These are phyloP conservation scores for Annulohypoxylon stygium DNA, from an alignment of 495 filamentous ascomycete genomes.

Conservation along the genomic window DNA sequence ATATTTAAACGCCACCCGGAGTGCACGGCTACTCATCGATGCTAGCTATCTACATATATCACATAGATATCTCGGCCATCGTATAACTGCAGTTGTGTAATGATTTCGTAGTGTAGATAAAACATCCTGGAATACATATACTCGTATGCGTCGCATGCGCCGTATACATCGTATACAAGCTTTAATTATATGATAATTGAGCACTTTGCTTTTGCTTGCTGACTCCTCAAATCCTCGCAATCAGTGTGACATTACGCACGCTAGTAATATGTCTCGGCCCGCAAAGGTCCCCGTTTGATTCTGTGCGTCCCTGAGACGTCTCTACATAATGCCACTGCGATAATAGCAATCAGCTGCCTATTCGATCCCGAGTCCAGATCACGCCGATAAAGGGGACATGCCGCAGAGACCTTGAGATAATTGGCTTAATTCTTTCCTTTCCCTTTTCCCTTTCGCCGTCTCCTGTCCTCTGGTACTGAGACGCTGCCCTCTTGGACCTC, in stretches of 20 bases:
- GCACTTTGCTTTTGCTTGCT: slow-evolving; percentile 4
- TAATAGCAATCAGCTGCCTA: not conserved
- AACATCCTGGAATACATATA: not conserved
- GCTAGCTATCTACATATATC: not conserved
- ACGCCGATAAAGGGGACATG: not conserved
- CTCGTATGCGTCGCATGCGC: too few relatives aligned
- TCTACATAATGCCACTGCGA: not conserved
- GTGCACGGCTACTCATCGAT: not conserved
- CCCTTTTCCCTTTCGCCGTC: slow-evolving; percentile 69
- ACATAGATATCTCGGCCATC: not conserved
- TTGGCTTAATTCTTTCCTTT: slow-evolving; percentile 51
- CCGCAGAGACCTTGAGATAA: not conserved
- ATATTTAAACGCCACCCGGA: slow-evolving; percentile 6
- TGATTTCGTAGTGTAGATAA: slow-evolving; percentile 1
- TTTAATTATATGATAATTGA: slow-evolving; percentile 1
- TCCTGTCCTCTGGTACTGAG: slow-evolving; percentile 65
- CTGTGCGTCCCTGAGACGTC: not conserved
- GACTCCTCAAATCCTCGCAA: not conserved
- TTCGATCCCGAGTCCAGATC: not conserved
- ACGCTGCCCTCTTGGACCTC: slow-evolving; percentile 65
- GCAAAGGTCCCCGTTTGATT: not conserved
- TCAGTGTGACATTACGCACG: not conserved
- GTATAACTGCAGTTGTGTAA: not conserved
- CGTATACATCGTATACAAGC: slow-evolving; percentile 5
- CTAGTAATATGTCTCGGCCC: not conserved